Conservation (phyloP, 1,284 basidiomycete species). For the Taiwanofungus camphoratus region DNA sequence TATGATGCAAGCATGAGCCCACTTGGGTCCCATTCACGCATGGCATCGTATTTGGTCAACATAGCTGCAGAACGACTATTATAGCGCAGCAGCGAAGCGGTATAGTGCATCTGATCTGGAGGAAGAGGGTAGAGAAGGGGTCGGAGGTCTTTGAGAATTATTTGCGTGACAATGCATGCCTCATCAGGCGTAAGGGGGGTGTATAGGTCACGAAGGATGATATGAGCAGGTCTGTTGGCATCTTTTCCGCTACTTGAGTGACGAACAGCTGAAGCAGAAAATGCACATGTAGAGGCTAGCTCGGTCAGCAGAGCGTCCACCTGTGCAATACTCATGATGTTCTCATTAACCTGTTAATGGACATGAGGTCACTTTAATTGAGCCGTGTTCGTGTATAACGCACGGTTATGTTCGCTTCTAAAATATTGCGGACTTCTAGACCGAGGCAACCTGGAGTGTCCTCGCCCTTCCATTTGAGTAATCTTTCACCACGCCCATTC, state of each 20-base stretch:
- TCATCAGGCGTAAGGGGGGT: constrained; percentile 51
- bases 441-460: constrained; percentile 65
- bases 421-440: constrained; percentile 45
- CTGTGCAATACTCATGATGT: constrained; percentile 37
- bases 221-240: constrained; percentile 27
- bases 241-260: constrained; percentile 3
- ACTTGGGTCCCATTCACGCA: constrained; percentile 66
- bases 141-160: constrained; percentile 79
- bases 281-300: constrained; percentile 62
- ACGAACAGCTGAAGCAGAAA: constrained; percentile 44
- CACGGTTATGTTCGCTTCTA: constrained; percentile 34
- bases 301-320: constrained; percentile 67
- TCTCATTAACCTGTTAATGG: constrained; percentile 14
- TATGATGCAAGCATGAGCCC: constrained; percentile 51
- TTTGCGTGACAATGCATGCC: constrained; percentile 66
- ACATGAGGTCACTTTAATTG: background rate
- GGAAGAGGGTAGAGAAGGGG: constrained; percentile 70
- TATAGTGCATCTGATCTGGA: constrained; percentile 37
- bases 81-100: constrained; percentile 44
- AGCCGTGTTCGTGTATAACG: constrained; percentile 10
- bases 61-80: constrained; percentile 50
- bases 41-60: constrained; percentile 57
- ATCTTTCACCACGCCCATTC: constrained; percentile 25
- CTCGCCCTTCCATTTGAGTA: constrained; percentile 47
- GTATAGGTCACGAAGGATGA: constrained; percentile 51